phyloP scores from a whole-genome alignment of 2,329 filamentous ascomycete genomes.

The Chaetomiaceae sp. region DNA sequence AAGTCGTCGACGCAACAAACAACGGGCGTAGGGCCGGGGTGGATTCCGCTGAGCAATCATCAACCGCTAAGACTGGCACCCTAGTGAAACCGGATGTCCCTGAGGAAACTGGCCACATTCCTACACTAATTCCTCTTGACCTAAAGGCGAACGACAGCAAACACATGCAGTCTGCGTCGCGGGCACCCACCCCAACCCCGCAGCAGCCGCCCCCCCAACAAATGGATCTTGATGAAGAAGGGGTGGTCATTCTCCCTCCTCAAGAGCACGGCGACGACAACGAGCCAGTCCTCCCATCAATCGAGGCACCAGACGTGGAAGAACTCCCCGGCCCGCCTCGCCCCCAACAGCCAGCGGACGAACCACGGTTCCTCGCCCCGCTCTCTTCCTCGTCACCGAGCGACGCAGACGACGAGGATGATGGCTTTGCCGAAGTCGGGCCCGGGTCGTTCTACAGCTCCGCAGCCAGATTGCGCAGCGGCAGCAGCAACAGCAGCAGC shows the following conservation, averaged over 20 bases:
- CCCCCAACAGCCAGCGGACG: not conserved
- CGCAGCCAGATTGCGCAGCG: not conserved
- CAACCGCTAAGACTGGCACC: not conserved
- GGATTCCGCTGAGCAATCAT: not conserved
- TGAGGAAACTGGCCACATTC: not conserved
- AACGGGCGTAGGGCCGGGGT: not conserved
- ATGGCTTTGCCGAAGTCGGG: not conserved
- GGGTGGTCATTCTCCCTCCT: not conserved
- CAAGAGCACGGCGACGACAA: not conserved
- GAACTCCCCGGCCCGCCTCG: not conserved
- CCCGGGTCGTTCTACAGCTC: conserved; percentile 1
- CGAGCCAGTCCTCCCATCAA: conserved; percentile 5
- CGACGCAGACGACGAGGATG: not conserved
- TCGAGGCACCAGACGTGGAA: conserved; percentile 7
- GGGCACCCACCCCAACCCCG: not conserved
- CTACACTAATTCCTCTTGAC: not conserved
- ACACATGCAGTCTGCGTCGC: not conserved
- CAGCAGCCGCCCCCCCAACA: not conserved
- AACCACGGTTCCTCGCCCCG: conserved; percentile 4
- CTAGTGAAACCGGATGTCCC: not conserved
- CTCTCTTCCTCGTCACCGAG: conserved; percentile 2
- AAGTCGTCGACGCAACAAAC: not conserved
- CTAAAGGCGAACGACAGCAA: not conserved
- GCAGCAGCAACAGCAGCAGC: too few relatives aligned
- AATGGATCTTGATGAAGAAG: not conserved